Evolutionary conservation across 192 early-diverging fungal genomes (phyloP).

Genomic region (Spinellus fusiger): DNA sequence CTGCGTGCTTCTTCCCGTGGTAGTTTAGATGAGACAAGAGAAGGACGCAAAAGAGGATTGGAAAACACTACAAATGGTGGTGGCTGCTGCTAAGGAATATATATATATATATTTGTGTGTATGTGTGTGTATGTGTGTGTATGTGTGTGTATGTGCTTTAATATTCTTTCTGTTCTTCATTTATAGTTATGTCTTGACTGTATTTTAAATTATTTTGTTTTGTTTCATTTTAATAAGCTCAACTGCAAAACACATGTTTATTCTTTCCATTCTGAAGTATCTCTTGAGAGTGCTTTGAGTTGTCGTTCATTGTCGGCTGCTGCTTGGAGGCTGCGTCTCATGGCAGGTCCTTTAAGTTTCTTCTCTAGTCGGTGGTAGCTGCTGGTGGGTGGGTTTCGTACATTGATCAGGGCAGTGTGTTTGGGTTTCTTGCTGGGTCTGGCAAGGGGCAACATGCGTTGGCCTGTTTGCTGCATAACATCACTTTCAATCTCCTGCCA

Average conservation of each 20-base stretch:
- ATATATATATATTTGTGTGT: not conserved
- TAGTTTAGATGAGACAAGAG: conserved; percentile 32
- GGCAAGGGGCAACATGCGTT: not conserved
- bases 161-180: too few relatives aligned
- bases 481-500: conserved; percentile 47
- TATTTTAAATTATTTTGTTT: not conserved
- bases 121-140: not conserved
- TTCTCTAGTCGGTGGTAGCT: conserved; percentile 23
- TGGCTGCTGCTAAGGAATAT: conserved; percentile 19
- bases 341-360: conserved; percentile 13
- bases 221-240: not conserved
- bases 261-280: conserved; percentile 9
- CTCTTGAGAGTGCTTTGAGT: conserved; percentile 19
- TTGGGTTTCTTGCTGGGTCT: conserved; percentile 16
- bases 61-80: conserved; percentile 36
- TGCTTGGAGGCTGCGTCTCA: conserved; percentile 19
- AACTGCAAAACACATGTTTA: too few relatives aligned
- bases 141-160: not conserved
- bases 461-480: conserved; percentile 35
- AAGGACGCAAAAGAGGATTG: conserved; percentile 25
- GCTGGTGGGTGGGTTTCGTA: conserved; percentile 30
- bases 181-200: not conserved
- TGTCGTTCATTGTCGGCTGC: conserved; percentile 17
- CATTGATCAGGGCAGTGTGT: conserved; percentile 35
- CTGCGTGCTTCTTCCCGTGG: conserved; percentile 25